These are phyloP conservation scores for Colletotrichum theobromicola DNA, from an alignment of 2,329 filamentous ascomycete genomes.

Conservation along the genomic window DNA sequence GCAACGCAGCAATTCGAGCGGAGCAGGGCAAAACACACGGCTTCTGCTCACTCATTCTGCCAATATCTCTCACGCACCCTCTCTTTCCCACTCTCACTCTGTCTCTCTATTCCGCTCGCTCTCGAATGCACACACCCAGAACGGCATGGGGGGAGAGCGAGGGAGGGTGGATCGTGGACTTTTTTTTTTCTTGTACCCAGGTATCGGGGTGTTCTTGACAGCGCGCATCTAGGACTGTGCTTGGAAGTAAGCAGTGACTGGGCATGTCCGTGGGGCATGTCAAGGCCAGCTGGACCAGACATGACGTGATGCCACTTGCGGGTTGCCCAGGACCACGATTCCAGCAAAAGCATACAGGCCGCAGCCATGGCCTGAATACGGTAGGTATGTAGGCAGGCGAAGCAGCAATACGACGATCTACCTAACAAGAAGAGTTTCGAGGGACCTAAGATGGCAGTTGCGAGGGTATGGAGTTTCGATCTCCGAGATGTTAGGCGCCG, in stretches of 20 bases:
- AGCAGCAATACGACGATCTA: neutral
- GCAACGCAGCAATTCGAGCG: neutral
- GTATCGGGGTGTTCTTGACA: constrained; percentile 3
- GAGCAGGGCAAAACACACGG: neutral
- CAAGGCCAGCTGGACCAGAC: neutral
- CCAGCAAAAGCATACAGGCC: neutral
- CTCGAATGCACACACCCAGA: neutral
- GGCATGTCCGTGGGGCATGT: neutral
- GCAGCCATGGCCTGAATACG: neutral
- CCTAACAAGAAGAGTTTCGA: constrained; percentile 6
- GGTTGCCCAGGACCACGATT: neutral
- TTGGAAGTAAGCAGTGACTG: neutral
- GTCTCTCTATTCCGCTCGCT: neutral
- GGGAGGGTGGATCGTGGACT: neutral
- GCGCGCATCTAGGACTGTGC: neutral
- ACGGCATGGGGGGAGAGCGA: neutral
- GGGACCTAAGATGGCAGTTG: neutral
- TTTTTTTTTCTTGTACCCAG: neutral
- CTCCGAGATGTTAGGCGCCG: neutral
- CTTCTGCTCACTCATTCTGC: constrained; percentile 3
- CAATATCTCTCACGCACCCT: neutral
- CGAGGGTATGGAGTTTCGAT: neutral
- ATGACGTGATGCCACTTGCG: neutral
- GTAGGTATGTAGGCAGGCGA: neutral
- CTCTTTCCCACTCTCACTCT: neutral